Evolutionary conservation across 768 basidiomycete species (phyloP), one percentile per base, ranked within the genome.

Genomic region (Collybiopsis confluens): DNA sequence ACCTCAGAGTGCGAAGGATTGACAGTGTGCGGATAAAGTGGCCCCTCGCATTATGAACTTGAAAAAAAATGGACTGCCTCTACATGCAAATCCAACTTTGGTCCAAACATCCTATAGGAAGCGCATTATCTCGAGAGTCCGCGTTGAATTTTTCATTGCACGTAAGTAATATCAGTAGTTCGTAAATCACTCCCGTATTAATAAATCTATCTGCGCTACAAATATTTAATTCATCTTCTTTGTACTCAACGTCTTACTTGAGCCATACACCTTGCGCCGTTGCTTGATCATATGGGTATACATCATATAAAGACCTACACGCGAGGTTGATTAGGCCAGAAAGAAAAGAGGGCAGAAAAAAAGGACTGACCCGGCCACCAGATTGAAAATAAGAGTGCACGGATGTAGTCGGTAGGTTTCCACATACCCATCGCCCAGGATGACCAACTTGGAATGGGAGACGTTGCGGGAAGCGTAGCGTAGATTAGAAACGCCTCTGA

Each of bases 401-500:
- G 79, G 55, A 77, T 58, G 56, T 80, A 81, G 58, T 91, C 87
- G 6, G 77, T 72, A 26, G 71, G 64, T 15, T 68, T 69, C 85
- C 87, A 90, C 50, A 63, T 65, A 42, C 72, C 71, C 45, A 64
- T 64, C 56, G 76, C 58, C 71, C 68, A 67, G 52, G 71, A 61
- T 52, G 61, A 65, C 74, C 75, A 78, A 56, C 67, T 78, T 35
- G 64, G 77, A 50, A 73, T 58, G 9, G 72, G 73, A 5, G 73
- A 69, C 4, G 73, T 72, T 26, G 58, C 58, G 7, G 90, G 88
- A 28, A 97, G 78, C 4, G 91, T 88, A 1, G 85, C 78, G 63
- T 84, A 85, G 63, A 85, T 87, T 54, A 96, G 77, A 65, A 87
- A 81, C 0, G 93, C 94, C 69, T 99, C 97, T 21, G 91, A 93